Conservation (phyloP, 108 stramenopile genomes). For the Skeletonema menzelii region DNA sequence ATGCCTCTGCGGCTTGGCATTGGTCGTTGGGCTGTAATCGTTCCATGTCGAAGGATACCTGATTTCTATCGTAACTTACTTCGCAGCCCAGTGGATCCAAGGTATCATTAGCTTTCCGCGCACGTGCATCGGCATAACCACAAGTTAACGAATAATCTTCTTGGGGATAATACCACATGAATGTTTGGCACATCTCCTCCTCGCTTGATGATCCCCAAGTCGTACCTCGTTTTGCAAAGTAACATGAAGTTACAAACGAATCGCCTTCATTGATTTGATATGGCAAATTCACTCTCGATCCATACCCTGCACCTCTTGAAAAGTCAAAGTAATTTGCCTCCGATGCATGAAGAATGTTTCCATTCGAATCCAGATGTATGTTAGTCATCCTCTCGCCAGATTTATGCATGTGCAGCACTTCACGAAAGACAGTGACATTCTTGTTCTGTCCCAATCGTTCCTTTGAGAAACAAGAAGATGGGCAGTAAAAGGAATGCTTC, state of each 20-base stretch:
- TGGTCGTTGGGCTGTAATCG: neutral
- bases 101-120: neutral
- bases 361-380: neutral
- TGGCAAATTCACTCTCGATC: neutral
- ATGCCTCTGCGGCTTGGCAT: neutral
- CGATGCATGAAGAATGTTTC: neutral
- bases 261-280: neutral
- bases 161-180: constrained; percentile 4
- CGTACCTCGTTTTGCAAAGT: neutral
- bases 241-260: constrained; percentile 1
- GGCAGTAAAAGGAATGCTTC: constrained; percentile 9
- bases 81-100: neutral
- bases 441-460: neutral
- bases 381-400: constrained; percentile 4
- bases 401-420: neutral
- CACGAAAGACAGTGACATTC: constrained; percentile 1
- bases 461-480: neutral
- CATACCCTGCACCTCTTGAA: neutral
- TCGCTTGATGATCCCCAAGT: neutral
- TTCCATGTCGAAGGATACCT: neutral
- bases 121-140: neutral
- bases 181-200: constrained; percentile 4
- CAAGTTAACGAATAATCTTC: neutral
- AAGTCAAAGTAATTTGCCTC: constrained; percentile 10
- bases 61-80: neutral